A percentile compares a stretch with the other conserved stretches of the same genome.
phyloP scores from a whole-genome alignment of 202 grass and related monocot genomes.

The Tripidium arundinaceum region DNA sequence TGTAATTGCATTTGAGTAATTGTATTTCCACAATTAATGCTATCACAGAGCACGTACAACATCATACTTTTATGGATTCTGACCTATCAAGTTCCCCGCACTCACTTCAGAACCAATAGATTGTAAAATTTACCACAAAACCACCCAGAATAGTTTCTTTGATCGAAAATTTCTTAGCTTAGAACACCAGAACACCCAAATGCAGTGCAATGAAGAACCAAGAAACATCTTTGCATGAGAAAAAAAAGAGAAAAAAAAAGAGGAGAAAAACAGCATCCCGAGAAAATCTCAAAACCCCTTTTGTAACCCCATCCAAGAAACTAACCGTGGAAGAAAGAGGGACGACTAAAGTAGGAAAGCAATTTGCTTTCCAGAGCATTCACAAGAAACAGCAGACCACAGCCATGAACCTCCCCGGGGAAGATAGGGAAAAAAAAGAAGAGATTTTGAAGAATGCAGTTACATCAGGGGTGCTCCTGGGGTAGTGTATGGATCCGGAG shows the following conservation, averaged over 20 bases:
- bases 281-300: conserved; percentile 21
- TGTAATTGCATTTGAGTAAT: neutral
- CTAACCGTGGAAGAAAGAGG: neutral
- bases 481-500: conserved; percentile 99
- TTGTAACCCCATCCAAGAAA: neutral
- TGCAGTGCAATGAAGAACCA: neutral
- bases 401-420: neutral
- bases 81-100: neutral
- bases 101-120: neutral
- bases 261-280: neutral
- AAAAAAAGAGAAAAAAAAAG: neutral
- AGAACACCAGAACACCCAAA: neutral
- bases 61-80: neutral
- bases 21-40: neutral
- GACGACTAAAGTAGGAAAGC: neutral
- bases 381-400: conserved; percentile 14
- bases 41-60: neutral
- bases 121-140: neutral
- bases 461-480: conserved; percentile 97
- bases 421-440: neutral
- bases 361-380: conserved; percentile 5
- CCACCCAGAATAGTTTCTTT: neutral
- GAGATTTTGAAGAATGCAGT: conserved; percentile 27
- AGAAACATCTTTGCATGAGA: conserved; percentile 37
- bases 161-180: neutral